Base-by-base conservation (phyloP, 306 rosid genomes). In the Mimosa bimucronata region DNA sequence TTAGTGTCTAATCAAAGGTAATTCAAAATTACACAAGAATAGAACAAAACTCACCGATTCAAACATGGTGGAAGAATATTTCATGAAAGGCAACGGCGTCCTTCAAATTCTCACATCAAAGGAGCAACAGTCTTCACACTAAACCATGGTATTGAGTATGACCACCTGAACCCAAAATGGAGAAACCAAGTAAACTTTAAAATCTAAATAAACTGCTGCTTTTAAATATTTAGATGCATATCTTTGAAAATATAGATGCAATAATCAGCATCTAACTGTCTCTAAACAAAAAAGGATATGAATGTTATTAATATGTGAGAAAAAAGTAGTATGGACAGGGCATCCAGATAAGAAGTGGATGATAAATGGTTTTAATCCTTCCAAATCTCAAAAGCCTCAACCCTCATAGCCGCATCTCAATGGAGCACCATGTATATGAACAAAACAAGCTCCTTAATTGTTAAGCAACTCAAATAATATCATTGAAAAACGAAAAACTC, bases 281-380 rank as follows among this genome's bases (percentile, higher is more conserved):
- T 25, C 26, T 53, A 53, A 53, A n/a, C 60, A 53, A 34, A 53
- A 19, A 53, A n/a, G 23, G 25, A 19, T 7, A 53, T 7, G 6
- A 53, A 18, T 53, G 25, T 8, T 53, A 53, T 53, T 7, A 53
- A 53, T 23, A n/a, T 53, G 26, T 19, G 11, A 23, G 60, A 7
- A 19, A 68, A 4, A 23, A 68, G n/a, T 9, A n/a, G 5, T 5
- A 21, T n/a, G n/a, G 19, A 42, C 48, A 69, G 37, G 58, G 8
- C 37, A 71, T 71, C 75, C 57, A 44, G 75, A 45, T 25, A 71
- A 44, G 23, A 45, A 71, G 29, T 40, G 10, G 57, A 70, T 25
- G 16, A 28, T 2, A 25, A 44, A 45, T 42, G 30, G 9, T 13
- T 69, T 69, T 21, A 45, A 25, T 14, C 30, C 29, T 45, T 30